phyloP scores from a whole-genome alignment of 2,329 filamentous ascomycete species.

The Trichoderma afroharzianum region DNA sequence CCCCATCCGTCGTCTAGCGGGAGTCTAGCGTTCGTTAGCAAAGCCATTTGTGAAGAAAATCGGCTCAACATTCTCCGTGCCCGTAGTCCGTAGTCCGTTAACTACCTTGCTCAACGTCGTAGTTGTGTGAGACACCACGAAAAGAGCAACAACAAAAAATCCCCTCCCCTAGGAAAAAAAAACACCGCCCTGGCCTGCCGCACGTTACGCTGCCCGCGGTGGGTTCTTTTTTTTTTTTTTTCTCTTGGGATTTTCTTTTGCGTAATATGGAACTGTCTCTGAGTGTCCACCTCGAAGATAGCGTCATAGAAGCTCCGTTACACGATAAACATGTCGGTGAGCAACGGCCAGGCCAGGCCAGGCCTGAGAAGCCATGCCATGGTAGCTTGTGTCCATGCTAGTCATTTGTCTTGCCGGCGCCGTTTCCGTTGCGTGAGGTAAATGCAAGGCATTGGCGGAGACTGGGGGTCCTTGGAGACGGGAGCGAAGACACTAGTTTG shows the following conservation, averaged over 20 bases:
- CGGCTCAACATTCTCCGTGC: conserved; percentile 2
- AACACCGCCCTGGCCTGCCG: background rate
- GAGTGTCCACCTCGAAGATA: background rate
- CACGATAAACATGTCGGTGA: conserved; percentile 13
- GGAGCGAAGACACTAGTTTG: conserved; percentile 19
- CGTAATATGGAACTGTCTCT: conserved; percentile 5
- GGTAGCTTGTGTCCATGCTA: conserved; percentile 1
- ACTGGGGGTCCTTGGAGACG: conserved; percentile 19
- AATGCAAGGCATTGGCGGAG: conserved; percentile 22
- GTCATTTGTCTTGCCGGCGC: conserved; percentile 9
- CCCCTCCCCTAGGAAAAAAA: background rate
- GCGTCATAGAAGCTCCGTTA: background rate
- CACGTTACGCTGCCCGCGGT: conserved; percentile 1
- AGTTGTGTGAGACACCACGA: conserved; percentile 16
- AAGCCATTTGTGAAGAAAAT: background rate
- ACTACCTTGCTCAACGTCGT: background rate
- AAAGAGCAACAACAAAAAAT: background rate
- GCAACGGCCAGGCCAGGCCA: background rate
- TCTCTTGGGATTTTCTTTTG: background rate
- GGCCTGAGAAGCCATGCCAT: background rate
- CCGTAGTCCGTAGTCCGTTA: background rate
- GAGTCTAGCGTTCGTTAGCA: background rate
- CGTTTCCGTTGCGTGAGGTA: conserved; percentile 15
- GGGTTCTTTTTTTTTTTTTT: background rate
- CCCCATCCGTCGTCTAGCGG: background rate